Evolutionary conservation across 495 filamentous ascomycete species (phyloP).

Genomic region (Hypoxylon fragiforme): DNA sequence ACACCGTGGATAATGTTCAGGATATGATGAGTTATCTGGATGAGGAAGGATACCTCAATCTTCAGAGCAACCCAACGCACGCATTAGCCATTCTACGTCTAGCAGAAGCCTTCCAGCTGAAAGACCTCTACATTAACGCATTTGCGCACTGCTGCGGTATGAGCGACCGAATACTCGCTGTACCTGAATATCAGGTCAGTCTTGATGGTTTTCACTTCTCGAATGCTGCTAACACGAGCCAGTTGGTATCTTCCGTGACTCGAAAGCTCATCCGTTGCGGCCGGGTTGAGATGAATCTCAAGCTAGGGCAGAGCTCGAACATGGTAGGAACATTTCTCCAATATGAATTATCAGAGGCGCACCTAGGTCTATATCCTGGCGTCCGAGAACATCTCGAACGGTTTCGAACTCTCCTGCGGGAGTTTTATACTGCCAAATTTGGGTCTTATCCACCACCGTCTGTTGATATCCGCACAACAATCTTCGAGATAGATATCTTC

Average conservation of each 20-base stretch:
- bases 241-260: constrained; percentile 58
- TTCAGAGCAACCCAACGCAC: constrained; percentile 61
- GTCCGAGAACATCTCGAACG: constrained; percentile 62
- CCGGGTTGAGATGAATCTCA: constrained; percentile 63
- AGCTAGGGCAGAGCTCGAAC: constrained; percentile 50
- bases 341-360: constrained; percentile 58
- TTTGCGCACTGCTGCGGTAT: constrained; percentile 72
- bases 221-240: constrained; percentile 17
- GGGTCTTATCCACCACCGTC: constrained; percentile 65
- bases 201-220: not conserved
- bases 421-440: constrained; percentile 61
- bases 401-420: constrained; percentile 63
- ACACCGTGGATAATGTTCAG: constrained; percentile 49
- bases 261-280: constrained; percentile 63
- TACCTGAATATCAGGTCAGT: constrained; percentile 60
- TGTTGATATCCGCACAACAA: constrained; percentile 33
- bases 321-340: constrained; percentile 62
- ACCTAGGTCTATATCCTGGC: constrained; percentile 56
- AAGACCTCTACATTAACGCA: constrained; percentile 62
- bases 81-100: constrained; percentile 62
- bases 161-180: constrained; percentile 55
- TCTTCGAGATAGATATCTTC: constrained; percentile 57
- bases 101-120: constrained; percentile 61
- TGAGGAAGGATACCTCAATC: constrained; percentile 62
- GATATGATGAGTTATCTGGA: constrained; percentile 61